phyloP scores from a whole-genome alignment of 495 filamentous ascomycete genomes.

The Penicillium robsamsonii region DNA sequence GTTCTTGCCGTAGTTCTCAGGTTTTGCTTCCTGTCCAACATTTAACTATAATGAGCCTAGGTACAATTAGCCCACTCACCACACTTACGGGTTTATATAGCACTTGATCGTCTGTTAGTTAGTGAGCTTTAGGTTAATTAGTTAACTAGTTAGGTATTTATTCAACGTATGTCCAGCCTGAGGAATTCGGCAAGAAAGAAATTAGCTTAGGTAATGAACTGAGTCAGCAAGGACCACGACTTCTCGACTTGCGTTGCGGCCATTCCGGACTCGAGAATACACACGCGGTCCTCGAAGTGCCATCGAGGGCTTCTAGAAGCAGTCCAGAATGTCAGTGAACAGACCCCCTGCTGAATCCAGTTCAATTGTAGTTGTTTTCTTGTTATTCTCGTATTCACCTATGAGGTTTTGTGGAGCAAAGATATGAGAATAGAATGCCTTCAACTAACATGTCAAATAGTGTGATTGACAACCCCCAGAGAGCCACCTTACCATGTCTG shows the following conservation, averaged over 20 bases:
- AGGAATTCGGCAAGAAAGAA: not conserved
- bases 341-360: slow-evolving; percentile 14
- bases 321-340: slow-evolving; percentile 31
- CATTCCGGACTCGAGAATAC: slow-evolving; percentile 53
- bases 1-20: no score
- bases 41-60: no score
- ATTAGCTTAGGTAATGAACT: not conserved
- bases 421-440: slow-evolving; percentile 1
- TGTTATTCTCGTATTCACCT: not conserved
- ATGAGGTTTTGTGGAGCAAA: slow-evolving; percentile 4
- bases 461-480: slow-evolving; percentile 32
- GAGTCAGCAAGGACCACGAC: slow-evolving; percentile 17
- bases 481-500: slow-evolving; percentile 63
- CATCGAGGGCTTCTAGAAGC: slow-evolving; percentile 31
- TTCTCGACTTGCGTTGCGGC: slow-evolving; percentile 38
- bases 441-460: slow-evolving; percentile 42
- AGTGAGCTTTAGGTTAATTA: no score
- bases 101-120: no score
- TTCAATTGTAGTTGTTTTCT: slow-evolving; percentile 8
- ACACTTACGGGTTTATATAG: no score
- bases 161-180: not conserved
- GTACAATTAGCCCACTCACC: no score
- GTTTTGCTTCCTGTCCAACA: no score
- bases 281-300: slow-evolving; percentile 51
- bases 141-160: no score